A percentile compares a stretch with the other conserved stretches of the same genome.
Evolutionary conservation across 2,329 filamentous ascomycete species (phyloP).

Genomic region (Fusarium azukiicola): DNA sequence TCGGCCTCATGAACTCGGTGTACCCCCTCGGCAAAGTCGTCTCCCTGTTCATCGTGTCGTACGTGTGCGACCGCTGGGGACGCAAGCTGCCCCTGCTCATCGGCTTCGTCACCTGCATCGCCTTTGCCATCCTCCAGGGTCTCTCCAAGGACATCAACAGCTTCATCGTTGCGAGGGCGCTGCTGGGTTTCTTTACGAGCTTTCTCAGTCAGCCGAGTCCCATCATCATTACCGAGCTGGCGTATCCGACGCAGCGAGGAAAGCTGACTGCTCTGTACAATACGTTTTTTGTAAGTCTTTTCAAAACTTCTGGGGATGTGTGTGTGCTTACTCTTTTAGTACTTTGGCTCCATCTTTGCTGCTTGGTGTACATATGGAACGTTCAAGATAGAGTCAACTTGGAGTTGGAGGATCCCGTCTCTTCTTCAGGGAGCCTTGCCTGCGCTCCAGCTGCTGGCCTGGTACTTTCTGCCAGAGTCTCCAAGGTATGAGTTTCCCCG

Average conservation of each 20-base stretch:
- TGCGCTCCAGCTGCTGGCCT: neutral
- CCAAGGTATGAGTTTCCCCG: neutral
- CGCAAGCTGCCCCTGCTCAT: constrained; percentile 61
- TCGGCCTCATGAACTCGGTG: constrained; percentile 61
- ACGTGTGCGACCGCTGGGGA: constrained; percentile 63
- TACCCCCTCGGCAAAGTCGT: constrained; percentile 64
- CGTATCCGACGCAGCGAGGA: constrained; percentile 9
- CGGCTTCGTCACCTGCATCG: constrained; percentile 47
- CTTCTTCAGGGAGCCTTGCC: constrained; percentile 30
- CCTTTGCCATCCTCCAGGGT: constrained; percentile 6
- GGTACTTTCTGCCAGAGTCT: constrained; percentile 15
- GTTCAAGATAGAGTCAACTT: constrained; percentile 20
- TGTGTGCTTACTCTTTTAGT: constrained; percentile 32
- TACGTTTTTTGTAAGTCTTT: constrained; percentile 9
- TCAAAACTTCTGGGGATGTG: neutral
- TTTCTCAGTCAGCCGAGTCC: constrained; percentile 2
- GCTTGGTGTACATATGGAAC: constrained; percentile 37
- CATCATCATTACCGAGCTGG: neutral
- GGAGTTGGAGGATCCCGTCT: constrained; percentile 40
- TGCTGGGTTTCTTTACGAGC: constrained; percentile 10
- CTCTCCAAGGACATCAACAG: constrained; percentile 4
- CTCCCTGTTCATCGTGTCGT: constrained; percentile 58
- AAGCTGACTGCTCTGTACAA: constrained; percentile 10
- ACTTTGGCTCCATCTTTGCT: constrained; percentile 32
- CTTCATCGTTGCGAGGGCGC: neutral